A percentile compares a stretch with the other conserved stretches of the same genome.
These are phyloP conservation scores for Cercospora zeina DNA, from an alignment of 2,329 filamentous ascomycete genomes.

Conservation along the genomic window DNA sequence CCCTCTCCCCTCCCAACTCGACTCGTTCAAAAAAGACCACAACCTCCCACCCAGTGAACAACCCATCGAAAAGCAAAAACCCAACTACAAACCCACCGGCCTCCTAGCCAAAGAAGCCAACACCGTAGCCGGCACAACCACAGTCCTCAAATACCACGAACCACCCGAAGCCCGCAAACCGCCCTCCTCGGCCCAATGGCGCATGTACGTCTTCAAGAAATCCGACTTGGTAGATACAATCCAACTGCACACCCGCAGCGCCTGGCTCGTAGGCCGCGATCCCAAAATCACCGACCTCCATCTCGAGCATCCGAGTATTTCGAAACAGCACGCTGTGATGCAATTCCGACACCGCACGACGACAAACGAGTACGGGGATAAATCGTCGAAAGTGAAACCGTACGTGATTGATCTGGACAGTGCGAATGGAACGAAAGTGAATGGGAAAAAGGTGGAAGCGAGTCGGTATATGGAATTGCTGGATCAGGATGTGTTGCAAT, in stretches of 20 bases:
- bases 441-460: constrained; percentile 69
- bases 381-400: constrained; percentile 67
- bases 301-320: constrained; percentile 87
- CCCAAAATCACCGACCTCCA: constrained; percentile 75
- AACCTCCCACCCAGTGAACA: constrained; percentile 36
- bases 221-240: constrained; percentile 78
- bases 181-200: constrained; percentile 75
- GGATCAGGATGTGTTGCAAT: constrained; percentile 84
- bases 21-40: constrained; percentile 43
- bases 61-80: constrained; percentile 70
- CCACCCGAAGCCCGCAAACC: constrained; percentile 90
- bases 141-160: constrained; percentile 94
- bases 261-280: constrained; percentile 88
- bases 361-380: constrained; percentile 83
- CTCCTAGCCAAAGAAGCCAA: constrained; percentile 87
- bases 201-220: constrained; percentile 86
- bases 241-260: constrained; percentile 72
- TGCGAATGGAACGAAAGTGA: constrained; percentile 83
- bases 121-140: constrained; percentile 69
- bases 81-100: constrained; percentile 80
- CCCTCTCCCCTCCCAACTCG: constrained; percentile 50
- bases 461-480: constrained; percentile 82
- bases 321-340: constrained; percentile 92
- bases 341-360: constrained; percentile 87
- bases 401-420: constrained; percentile 94